Evolutionary conservation across 352 stramenopile genomes (phyloP).

Genomic region (Pythium pectinolyticum): DNA sequence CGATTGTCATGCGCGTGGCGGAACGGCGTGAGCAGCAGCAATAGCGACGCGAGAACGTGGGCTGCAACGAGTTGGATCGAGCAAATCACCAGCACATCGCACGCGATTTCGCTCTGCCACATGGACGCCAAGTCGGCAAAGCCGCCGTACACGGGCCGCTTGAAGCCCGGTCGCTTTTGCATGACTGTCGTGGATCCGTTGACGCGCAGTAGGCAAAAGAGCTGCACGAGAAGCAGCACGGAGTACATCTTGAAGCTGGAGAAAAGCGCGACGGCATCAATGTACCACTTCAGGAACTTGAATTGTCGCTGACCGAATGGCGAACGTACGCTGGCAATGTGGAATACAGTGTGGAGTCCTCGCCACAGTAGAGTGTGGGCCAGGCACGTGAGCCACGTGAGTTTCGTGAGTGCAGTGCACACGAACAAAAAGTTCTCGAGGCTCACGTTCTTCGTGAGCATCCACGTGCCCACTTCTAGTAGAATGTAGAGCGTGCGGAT

Average conservation of each 20-base stretch:
- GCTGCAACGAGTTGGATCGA: constrained; percentile 1
- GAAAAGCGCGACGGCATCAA: constrained; percentile 10
- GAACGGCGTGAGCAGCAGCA: constrained; percentile 23
- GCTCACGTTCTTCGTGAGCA: constrained; percentile 43
- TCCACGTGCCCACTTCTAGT: constrained; percentile 43
- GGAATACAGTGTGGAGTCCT: background rate
- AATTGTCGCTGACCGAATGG: too few species aligned
- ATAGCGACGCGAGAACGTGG: constrained; percentile 1
- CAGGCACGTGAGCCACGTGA: constrained; percentile 64
- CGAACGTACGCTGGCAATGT: background rate
- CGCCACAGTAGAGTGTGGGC: constrained; percentile 37
- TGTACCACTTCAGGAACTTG: constrained; percentile 1
- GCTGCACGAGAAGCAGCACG: background rate
- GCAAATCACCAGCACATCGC: constrained; percentile 19
- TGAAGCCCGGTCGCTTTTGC: constrained; percentile 4
- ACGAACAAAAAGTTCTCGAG: constrained; percentile 57
- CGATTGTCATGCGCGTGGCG: constrained; percentile 24
- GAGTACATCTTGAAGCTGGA: constrained; percentile 10
- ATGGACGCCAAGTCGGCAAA: constrained; percentile 19
- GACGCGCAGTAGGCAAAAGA: constrained; percentile 2
- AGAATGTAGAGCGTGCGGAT: constrained; percentile 45
- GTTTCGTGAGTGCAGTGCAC: constrained; percentile 39
- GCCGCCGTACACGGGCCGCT: constrained; percentile 25
- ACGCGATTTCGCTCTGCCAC: constrained; percentile 34
- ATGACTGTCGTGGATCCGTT: constrained; percentile 32